Base-by-base conservation (phyloP, 2,329 filamentous ascomycete genomes). In the Colletotrichum spaethianum region DNA sequence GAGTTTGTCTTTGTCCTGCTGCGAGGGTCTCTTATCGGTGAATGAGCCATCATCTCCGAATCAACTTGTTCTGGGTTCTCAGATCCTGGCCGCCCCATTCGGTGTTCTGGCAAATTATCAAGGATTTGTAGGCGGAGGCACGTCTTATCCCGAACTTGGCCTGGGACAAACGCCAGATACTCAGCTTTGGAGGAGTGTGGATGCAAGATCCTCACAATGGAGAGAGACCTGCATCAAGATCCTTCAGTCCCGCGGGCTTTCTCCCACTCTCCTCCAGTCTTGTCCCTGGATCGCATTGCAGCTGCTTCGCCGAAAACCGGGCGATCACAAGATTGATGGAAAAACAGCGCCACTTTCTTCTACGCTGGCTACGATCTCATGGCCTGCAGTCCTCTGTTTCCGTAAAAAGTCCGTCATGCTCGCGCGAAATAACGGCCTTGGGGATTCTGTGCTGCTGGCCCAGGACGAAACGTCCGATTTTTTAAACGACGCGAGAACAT, bases 341-440 rank as follows among this genome's bases (percentile, higher is more conserved):
- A 87, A 83, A 72, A 78, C 81, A 52, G 81, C 82, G 4, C 65
- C 73, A 23, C 81, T 83, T 2, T 73, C 80, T 44, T 70, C 77
- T n/a, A 79, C 77, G 12, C 74, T 81, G 3, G 78, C 81, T 3
- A 79, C 83, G 5, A 84, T 90, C 31, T 83, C 86, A 14, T 91
- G 89, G 89, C 89, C 89, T 50, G 83, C 86, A 2, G 81, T 81
- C 23, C 83, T 90, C 1, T 89, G 88, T 74, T 88, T 89, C 68
- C 85, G 86, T 63, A 87, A 86, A 73, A 83, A 82, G 62, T 78
- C 82, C 23, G 78, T 85, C n/a, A 82, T 82, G 14, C 77, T 84
- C 31, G 79, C 79, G n/a, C 80, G 83, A 8, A 83, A 78, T 44
- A 80, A 80, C 42, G 79, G 83, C 8, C 71, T 84, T 12, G 83